Evolutionary conservation across 129 eudicot genomes (phyloP).

Genomic region (Chrysanthemum seticuspe): DNA sequence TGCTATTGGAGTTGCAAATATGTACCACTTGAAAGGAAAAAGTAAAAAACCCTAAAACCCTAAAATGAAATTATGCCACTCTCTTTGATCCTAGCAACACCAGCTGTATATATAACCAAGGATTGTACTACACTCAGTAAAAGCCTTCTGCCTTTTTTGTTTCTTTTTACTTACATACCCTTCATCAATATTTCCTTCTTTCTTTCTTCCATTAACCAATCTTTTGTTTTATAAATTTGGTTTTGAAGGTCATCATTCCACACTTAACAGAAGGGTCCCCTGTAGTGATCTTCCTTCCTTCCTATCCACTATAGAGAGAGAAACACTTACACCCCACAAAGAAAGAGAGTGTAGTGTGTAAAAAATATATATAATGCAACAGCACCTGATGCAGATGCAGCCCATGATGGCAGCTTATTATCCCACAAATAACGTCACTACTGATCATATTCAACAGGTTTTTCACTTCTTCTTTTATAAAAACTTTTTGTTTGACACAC

Average conservation of each 20-base stretch:
- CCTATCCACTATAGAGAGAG: conserved; percentile 29
- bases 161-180: conserved; percentile 24
- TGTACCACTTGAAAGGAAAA: background rate
- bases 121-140: conserved; percentile 34
- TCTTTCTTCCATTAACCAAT: conserved; percentile 26
- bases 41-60: background rate
- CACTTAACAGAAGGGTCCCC: conserved; percentile 28
- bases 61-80: conserved; percentile 34
- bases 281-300: conserved; percentile 14
- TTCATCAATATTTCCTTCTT: conserved; percentile 7
- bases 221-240: conserved; percentile 21
- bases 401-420: conserved; percentile 99
- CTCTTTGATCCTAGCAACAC: conserved; percentile 34
- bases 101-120: conserved; percentile 47
- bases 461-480: conserved; percentile 2
- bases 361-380: conserved; percentile 54
- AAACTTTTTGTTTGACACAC: conserved; percentile 22
- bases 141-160: conserved; percentile 42
- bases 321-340: conserved; percentile 22
- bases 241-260: conserved; percentile 3
- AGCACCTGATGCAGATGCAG: conserved; percentile 99
- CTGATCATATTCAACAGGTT: conserved; percentile 99
- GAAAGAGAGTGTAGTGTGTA: conserved; percentile 1
- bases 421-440: conserved; percentile 93
- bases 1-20: conserved; percentile 4